phyloP scores from a whole-genome alignment of 306 rosid species.

The Elaeagnus macrophylla region DNA sequence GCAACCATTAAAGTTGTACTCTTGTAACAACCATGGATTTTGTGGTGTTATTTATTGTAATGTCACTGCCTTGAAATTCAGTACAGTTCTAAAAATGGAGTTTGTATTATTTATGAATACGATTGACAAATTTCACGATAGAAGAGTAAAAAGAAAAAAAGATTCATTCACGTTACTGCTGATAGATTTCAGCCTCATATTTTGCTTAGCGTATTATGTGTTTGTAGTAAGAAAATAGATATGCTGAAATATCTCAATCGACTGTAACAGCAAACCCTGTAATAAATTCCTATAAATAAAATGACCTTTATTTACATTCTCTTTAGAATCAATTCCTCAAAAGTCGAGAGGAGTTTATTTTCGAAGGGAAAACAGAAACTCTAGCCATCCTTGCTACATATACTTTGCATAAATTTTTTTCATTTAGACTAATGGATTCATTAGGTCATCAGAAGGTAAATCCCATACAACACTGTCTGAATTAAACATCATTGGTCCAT shows the following conservation, averaged over 20 bases:
- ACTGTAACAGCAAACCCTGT: constrained; percentile 25
- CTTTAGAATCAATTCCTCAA: constrained; percentile 20
- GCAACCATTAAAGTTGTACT: too few relatives aligned
- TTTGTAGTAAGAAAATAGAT: constrained; percentile 25
- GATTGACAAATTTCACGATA: too few relatives aligned
- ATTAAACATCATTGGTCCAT: constrained; percentile 57
- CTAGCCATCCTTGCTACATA: background rate
- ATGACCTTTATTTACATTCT: constrained; percentile 61
- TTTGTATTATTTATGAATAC: too few relatives aligned
- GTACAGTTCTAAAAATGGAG: too few relatives aligned
- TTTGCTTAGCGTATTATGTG: constrained; percentile 61
- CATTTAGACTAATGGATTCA: constrained; percentile 53
- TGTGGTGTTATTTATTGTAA: too few relatives aligned
- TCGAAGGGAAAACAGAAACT: constrained; percentile 23
- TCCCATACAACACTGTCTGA: constrained; percentile 82
- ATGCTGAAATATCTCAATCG: constrained; percentile 22
- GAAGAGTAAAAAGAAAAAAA: too few relatives aligned
- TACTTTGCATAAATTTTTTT: constrained; percentile 8
- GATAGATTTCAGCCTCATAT: constrained; percentile 88
- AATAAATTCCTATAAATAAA: constrained; percentile 18
- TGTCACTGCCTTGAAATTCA: too few relatives aligned
- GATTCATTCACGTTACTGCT: constrained; percentile 66
- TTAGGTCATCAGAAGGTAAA: constrained; percentile 70
- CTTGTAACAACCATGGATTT: too few relatives aligned
- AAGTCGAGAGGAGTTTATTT: constrained; percentile 28